These are phyloP conservation scores for Peronospora belbahrii DNA, from an alignment of 352 stramenopile genomes.

Conservation along the genomic window DNA sequence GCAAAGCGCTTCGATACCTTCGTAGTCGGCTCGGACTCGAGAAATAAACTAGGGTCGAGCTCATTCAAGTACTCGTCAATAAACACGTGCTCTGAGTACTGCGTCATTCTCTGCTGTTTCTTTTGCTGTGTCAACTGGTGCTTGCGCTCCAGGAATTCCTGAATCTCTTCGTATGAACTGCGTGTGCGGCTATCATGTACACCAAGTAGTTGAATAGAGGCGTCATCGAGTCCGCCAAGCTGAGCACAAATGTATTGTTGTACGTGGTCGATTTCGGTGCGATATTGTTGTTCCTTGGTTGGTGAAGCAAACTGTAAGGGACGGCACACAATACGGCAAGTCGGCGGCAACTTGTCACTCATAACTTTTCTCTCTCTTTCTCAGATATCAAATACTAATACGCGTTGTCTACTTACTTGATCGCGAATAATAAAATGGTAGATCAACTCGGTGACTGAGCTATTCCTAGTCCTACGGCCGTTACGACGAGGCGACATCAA, in stretches of 20 bases:
- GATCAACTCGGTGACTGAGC: not conserved
- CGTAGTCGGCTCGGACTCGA: conserved; percentile 1
- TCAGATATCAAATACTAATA: too few relatives aligned
- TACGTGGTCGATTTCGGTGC: conserved; percentile 43
- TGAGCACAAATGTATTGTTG: conserved; percentile 42
- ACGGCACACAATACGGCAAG: conserved; percentile 11
- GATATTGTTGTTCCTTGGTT: conserved; percentile 32
- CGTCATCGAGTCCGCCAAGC: conserved; percentile 31
- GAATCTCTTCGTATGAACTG: conserved; percentile 51
- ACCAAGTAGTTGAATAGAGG: conserved; percentile 26
- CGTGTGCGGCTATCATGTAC: conserved; percentile 44
- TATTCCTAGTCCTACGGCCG: conserved; percentile 17
- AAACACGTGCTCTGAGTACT: conserved; percentile 20
- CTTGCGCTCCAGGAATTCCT: conserved; percentile 44
- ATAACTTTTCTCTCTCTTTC: too few relatives aligned
- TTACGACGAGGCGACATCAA: conserved; percentile 22
- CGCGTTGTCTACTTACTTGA: not conserved
- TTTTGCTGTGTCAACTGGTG: conserved; percentile 28
- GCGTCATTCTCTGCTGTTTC: conserved; percentile 1
- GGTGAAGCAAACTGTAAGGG: conserved; percentile 30
- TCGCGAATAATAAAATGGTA: conserved; percentile 26
- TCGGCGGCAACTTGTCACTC: not conserved
- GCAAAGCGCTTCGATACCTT: conserved; percentile 1
- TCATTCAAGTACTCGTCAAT: conserved; percentile 54
- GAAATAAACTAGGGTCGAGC: conserved; percentile 44